phyloP scores from a whole-genome alignment of 2,329 filamentous ascomycete species.

The Trichoderma guizhouense region DNA sequence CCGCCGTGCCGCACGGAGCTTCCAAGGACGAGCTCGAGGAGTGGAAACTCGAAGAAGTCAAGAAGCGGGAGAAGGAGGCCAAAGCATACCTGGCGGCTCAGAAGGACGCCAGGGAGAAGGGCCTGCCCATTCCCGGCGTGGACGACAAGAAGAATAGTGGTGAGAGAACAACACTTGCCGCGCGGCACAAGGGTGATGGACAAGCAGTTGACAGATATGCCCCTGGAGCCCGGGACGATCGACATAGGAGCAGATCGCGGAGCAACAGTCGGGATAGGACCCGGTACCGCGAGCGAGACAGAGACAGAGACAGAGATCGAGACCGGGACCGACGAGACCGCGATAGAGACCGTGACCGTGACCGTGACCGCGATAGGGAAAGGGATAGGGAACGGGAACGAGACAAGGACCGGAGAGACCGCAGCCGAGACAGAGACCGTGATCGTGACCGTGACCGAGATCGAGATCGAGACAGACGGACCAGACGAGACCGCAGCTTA shows the following conservation, averaged over 20 bases:
- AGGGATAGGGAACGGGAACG: slow-evolving; percentile 35
- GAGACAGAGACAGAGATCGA: slow-evolving; percentile 33
- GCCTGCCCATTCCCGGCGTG: slow-evolving; percentile 55
- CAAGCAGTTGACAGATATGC: slow-evolving; percentile 44
- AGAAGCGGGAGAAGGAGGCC: slow-evolving; percentile 60
- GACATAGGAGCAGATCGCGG: slow-evolving; percentile 36
- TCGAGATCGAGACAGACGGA: slow-evolving; percentile 17
- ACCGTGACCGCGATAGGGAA: slow-evolving; percentile 36
- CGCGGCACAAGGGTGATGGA: slow-evolving; percentile 27
- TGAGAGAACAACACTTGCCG: slow-evolving; percentile 46
- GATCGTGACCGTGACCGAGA: not conserved
- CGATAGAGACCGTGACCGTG: slow-evolving; percentile 25
- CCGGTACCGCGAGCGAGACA: slow-evolving; percentile 37
- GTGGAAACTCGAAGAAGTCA: slow-evolving; percentile 60
- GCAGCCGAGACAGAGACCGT: slow-evolving; percentile 36
- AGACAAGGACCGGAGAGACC: slow-evolving; percentile 36
- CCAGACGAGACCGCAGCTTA: slow-evolving; percentile 32
- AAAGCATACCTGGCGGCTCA: slow-evolving; percentile 62
- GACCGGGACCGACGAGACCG: slow-evolving; percentile 35
- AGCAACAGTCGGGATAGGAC: slow-evolving; percentile 35
- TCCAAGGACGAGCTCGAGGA: slow-evolving; percentile 49
- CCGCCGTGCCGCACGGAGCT: slow-evolving; percentile 37
- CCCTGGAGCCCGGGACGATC: slow-evolving; percentile 42
- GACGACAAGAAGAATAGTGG: slow-evolving; percentile 48
- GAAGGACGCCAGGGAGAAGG: slow-evolving; percentile 58